These are phyloP conservation scores for Penicillium cataractarum DNA, from an alignment of 495 filamentous ascomycete genomes.

Conservation along the genomic window DNA sequence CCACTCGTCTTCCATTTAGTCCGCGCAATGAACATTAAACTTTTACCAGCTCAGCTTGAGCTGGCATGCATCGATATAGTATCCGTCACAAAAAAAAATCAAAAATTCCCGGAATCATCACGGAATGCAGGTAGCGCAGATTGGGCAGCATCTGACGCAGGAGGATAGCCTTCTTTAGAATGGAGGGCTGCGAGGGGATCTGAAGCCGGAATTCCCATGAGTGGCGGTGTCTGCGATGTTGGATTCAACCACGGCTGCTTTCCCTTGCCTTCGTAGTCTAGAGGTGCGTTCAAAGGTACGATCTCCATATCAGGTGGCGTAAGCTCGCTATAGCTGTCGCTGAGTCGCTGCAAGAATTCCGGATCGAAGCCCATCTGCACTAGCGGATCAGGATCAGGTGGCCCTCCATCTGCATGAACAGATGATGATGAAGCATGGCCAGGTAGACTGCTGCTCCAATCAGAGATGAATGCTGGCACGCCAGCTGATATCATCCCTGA, in stretches of 20 bases:
- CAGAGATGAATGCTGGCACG: constrained; percentile 38
- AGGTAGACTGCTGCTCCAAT: constrained; percentile 43
- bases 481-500: constrained; percentile 37
- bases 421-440: constrained; percentile 37
- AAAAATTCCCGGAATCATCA: constrained; percentile 15
- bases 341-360: constrained; percentile 43
- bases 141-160: constrained; percentile 26
- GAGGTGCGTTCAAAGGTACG: constrained; percentile 24
- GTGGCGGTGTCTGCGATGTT: constrained; percentile 16
- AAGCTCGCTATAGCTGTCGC: constrained; percentile 40
- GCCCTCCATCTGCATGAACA: constrained; percentile 33
- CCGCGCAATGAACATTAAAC: constrained; percentile 1
- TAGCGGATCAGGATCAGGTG: constrained; percentile 45
- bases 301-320: constrained; percentile 30
- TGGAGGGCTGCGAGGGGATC: constrained; percentile 18
- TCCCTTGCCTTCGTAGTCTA: constrained; percentile 15
- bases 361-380: constrained; percentile 51
- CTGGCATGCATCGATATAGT: constrained; percentile 9
- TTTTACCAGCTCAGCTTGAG: constrained; percentile 16
- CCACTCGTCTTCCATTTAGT: constrained; percentile 3
- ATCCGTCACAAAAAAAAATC: constrained; percentile 14
- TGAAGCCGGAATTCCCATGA: constrained; percentile 17
- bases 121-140: constrained; percentile 21
- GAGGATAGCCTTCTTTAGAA: constrained; percentile 24
- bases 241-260: constrained; percentile 27